Conservation (phyloP, 2,329 filamentous ascomycete genomes). For the Clonostachys rosea region DNA sequence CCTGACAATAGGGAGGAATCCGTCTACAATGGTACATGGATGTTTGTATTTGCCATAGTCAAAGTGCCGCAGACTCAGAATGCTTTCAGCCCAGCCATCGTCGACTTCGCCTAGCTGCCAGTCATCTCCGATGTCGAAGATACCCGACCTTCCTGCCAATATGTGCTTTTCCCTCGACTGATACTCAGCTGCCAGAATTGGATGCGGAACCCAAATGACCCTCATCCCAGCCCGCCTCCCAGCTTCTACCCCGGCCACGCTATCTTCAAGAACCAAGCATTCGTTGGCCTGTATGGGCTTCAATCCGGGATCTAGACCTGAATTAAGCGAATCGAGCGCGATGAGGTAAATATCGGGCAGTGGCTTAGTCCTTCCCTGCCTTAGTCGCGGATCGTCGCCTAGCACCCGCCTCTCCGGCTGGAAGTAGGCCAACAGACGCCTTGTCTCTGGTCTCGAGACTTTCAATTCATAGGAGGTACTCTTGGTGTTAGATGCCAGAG, state of each 20-base stretch:
- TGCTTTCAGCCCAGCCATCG: constrained; percentile 21
- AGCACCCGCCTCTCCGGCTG: constrained; percentile 49
- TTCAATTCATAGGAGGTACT: constrained; percentile 58
- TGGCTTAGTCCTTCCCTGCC: constrained; percentile 61
- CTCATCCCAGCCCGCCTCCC: constrained; percentile 70
- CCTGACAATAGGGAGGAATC: no score
- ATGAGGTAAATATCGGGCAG: constrained; percentile 70
- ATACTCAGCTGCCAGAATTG: constrained; percentile 39
- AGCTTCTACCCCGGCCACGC: constrained; percentile 66
- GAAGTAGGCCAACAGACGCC: constrained; percentile 30
- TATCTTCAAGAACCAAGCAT: constrained; percentile 72
- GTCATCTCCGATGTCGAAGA: constrained; percentile 8
- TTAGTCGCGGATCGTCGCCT: constrained; percentile 63
- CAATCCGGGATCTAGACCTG: constrained; percentile 25
- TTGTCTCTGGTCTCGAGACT: constrained; percentile 27
- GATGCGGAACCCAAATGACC: constrained; percentile 67
- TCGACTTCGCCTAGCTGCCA: constrained; percentile 17
- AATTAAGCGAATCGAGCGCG: constrained; percentile 61
- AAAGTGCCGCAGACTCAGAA: constrained; percentile 20
- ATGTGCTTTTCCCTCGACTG: constrained; percentile 1
- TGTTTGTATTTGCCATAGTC: constrained; percentile 18
- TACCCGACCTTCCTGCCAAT: constrained; percentile 1
- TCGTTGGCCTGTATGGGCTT: constrained; percentile 52
- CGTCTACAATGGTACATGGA: neutral
- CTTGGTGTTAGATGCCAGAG: constrained; percentile 64